Percentiles rank a stretch among this genome's conserved stretches.
Conservation (phyloP, 495 filamentous ascomycete species). For the Friedmanniomyces endolithicus region DNA sequence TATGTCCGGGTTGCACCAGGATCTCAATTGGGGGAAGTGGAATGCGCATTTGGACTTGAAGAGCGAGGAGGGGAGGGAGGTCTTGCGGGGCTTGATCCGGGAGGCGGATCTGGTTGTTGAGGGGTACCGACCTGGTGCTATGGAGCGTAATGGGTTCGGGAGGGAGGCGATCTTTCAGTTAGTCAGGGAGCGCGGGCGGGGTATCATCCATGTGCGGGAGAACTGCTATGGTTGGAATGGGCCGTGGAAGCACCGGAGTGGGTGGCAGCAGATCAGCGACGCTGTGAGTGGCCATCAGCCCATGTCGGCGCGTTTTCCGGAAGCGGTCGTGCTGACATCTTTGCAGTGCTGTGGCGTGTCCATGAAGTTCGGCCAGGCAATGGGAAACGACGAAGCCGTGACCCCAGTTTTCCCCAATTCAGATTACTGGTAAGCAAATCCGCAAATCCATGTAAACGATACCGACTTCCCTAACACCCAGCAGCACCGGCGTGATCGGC, state of each 20-base stretch:
- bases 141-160: slow-evolving; percentile 43
- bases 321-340: background rate
- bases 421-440: slow-evolving; percentile 25
- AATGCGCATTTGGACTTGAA: slow-evolving; percentile 41
- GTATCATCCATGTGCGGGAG: slow-evolving; percentile 42
- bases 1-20: slow-evolving; percentile 33
- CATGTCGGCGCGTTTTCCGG: background rate
- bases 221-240: slow-evolving; percentile 49
- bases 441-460: background rate
- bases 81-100: slow-evolving; percentile 35
- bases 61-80: slow-evolving; percentile 30
- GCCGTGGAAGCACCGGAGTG: slow-evolving; percentile 38
- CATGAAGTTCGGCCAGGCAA: slow-evolving; percentile 25
- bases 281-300: slow-evolving; percentile 24
- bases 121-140: slow-evolving; percentile 41
- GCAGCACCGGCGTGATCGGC: slow-evolving; percentile 24
- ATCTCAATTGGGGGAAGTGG: slow-evolving; percentile 48
- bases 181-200: slow-evolving; percentile 33
- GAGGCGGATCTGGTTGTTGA: slow-evolving; percentile 48
- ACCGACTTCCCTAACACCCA: background rate
- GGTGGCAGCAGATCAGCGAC: slow-evolving; percentile 48
- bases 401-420: slow-evolving; percentile 31
- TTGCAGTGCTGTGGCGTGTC: slow-evolving; percentile 23
- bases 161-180: slow-evolving; percentile 39
- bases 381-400: slow-evolving; percentile 31